Conservation (phyloP, 176 grass and related monocot genomes). For the Carex myosuroides region DNA sequence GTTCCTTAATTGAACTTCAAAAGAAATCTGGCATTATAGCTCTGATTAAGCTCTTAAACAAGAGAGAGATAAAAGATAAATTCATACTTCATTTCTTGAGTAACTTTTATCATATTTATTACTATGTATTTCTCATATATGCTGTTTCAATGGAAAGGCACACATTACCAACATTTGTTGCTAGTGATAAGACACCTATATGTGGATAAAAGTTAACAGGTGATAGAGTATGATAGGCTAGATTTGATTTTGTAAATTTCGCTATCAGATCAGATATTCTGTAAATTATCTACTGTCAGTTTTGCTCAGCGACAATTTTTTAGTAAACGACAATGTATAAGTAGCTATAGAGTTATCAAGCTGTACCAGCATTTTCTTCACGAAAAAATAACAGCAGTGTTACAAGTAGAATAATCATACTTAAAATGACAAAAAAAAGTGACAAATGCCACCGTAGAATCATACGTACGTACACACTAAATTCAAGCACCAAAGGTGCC, state of each 20-base stretch:
- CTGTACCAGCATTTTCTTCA: not conserved
- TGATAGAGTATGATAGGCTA: too few species aligned
- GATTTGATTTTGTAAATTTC: too few species aligned
- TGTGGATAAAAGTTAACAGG: not conserved
- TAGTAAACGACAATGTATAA: not conserved
- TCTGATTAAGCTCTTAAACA: not conserved
- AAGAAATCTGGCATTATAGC: too few species aligned
- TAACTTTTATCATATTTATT: not conserved
- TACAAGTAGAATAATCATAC: not conserved
- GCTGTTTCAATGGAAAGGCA: not conserved
- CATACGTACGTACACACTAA: not conserved
- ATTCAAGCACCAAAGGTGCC: not conserved
- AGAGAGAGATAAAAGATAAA: not conserved
- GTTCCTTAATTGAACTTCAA: too few species aligned
- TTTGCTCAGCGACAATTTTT: too few species aligned
- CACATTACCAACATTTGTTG: not conserved
- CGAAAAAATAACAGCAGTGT: not conserved
- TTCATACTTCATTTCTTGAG: not conserved
- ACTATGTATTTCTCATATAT: not conserved
- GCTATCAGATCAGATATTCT: too few species aligned
- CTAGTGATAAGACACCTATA: not conserved
- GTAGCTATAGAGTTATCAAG: not conserved
- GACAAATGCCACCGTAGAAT: not conserved
- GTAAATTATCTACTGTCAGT: too few species aligned
- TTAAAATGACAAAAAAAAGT: not conserved